Evolutionary conservation across 1,139 yeast species (phyloP).

Genomic region (Hanseniaspora gamundiae): DNA sequence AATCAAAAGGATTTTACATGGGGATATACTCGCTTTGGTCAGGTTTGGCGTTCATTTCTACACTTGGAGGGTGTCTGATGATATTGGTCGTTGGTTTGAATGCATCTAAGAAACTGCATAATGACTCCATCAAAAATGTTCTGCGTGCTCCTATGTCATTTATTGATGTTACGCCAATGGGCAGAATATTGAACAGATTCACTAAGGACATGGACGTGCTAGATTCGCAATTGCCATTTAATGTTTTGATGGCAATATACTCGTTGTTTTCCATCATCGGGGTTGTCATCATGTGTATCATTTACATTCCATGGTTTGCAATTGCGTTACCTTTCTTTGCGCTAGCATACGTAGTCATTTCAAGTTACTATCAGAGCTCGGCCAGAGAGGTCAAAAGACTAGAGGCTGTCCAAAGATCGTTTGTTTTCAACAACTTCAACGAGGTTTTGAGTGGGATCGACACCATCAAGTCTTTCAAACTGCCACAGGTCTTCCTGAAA

Average conservation of each 20-base stretch:
- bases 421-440: constrained; percentile 49
- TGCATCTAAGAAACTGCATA: constrained; percentile 32
- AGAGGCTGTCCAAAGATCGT: constrained; percentile 50
- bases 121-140: constrained; percentile 31
- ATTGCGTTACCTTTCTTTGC: constrained; percentile 43
- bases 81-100: constrained; percentile 40
- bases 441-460: constrained; percentile 45
- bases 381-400: constrained; percentile 52
- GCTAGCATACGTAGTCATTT: constrained; percentile 28
- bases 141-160: constrained; percentile 45
- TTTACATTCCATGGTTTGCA: constrained; percentile 60
- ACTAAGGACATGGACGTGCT: constrained; percentile 50
- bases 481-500: constrained; percentile 28
- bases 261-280: constrained; percentile 41
- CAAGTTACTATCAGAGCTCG: constrained; percentile 43
- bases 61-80: constrained; percentile 30
- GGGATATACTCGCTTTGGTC: constrained; percentile 52
- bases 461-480: constrained; percentile 41
- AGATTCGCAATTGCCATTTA: constrained; percentile 46
- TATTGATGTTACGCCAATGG: constrained; percentile 52
- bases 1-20: constrained; percentile 40
- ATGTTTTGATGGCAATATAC: constrained; percentile 34
- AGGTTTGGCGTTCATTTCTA: constrained; percentile 28
- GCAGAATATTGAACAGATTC: constrained; percentile 45
- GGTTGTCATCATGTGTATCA: constrained; percentile 45